phyloP scores from a whole-genome alignment of 176 grass and related monocot genomes.

The Triticum timopheevii region DNA sequence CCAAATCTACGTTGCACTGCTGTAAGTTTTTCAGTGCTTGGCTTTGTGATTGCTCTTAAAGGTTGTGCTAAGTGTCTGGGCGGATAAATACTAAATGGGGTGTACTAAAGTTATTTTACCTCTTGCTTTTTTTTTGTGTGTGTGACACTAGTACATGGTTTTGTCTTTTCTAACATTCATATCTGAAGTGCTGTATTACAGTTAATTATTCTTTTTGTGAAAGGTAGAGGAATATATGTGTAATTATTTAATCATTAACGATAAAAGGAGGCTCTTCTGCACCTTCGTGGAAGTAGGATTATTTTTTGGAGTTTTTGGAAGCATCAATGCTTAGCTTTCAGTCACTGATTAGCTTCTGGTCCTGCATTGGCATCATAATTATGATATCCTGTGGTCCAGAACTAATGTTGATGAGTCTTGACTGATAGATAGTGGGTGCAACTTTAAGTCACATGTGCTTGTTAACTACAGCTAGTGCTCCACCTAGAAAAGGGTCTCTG shows the following conservation, averaged over 20 bases:
- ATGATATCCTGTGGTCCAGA: constrained; percentile 28
- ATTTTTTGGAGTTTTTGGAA: not conserved
- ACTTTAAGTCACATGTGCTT: constrained; percentile 36
- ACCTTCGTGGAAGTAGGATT: constrained; percentile 18
- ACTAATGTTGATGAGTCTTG: constrained; percentile 31
- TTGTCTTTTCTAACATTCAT: not conserved
- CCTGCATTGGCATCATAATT: constrained; percentile 24
- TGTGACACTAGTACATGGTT: not conserved
- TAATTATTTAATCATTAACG: not conserved
- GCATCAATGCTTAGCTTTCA: not conserved
- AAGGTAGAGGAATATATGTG: not conserved
- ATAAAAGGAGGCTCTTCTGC: not conserved
- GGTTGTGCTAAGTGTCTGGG: not conserved
- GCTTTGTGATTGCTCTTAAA: not conserved
- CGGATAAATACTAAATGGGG: not conserved
- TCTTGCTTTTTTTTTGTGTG: not conserved
- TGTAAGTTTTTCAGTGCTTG: constrained; percentile 47
- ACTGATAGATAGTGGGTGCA: constrained; percentile 28
- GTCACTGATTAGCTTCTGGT: constrained; percentile 22
- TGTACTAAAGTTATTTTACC: not conserved
- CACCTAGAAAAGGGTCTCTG: constrained; percentile 16
- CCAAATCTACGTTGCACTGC: constrained; percentile 80
- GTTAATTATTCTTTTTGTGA: not conserved
- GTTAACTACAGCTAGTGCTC: constrained; percentile 34
- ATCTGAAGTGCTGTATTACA: not conserved